phyloP scores from a whole-genome alignment of 306 rosid genomes.

The Phaseolus lunatus region DNA sequence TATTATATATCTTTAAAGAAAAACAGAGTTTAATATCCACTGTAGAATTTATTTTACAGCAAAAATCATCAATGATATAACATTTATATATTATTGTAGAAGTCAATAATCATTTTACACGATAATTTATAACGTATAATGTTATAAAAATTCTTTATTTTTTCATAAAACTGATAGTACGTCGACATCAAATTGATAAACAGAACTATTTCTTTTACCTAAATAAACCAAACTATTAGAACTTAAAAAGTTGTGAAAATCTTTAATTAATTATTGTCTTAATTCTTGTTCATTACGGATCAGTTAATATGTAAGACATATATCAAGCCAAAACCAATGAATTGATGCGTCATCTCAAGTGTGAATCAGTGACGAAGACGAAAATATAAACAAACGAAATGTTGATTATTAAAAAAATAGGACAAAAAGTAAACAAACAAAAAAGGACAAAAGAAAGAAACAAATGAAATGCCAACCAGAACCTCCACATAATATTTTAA shows the following conservation, averaged over 20 bases:
- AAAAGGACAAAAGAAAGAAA: not conserved
- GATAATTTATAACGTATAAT: too few species aligned
- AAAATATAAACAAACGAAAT: not conserved
- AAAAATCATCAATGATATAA: too few species aligned
- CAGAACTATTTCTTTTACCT: too few species aligned
- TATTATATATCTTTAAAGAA: too few species aligned
- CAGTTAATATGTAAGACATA: conserved; percentile 10
- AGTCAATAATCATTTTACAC: too few species aligned
- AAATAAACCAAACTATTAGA: not conserved
- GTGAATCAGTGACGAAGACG: not conserved
- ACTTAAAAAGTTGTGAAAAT: not conserved
- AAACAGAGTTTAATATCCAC: too few species aligned
- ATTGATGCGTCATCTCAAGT: not conserved
- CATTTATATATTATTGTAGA: too few species aligned
- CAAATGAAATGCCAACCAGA: not conserved
- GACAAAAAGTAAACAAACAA: not conserved
- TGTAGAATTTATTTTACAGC: too few species aligned
- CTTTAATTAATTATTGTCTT: not conserved
- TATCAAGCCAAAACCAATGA: conserved; percentile 11
- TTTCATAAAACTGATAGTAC: not conserved
- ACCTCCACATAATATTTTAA: not conserved
- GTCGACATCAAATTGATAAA: not conserved
- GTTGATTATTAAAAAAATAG: not conserved
- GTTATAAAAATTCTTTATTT: too few species aligned
- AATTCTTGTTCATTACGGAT: not conserved